A percentile compares a stretch with the other conserved stretches of the same genome.
Conservation (phyloP, 495 filamentous ascomycete genomes). For the Talaromyces borbonicus region DNA sequence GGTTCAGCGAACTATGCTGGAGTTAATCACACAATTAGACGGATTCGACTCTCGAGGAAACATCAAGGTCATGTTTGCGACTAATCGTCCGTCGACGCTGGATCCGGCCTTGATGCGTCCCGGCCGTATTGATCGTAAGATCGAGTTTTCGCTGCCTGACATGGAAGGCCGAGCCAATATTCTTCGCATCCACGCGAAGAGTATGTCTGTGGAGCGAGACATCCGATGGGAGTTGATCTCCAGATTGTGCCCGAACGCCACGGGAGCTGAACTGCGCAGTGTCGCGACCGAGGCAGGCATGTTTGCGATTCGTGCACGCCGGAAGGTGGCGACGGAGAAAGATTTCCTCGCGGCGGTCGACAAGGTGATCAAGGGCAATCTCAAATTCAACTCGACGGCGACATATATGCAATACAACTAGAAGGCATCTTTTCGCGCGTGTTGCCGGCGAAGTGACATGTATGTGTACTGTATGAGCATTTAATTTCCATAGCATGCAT, state of each 20-base stretch:
- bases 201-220: conserved; percentile 97
- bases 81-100: conserved; percentile 90
- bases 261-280: conserved; percentile 86
- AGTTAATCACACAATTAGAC: conserved; percentile 95
- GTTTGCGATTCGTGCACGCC: conserved; percentile 93
- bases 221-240: conserved; percentile 98
- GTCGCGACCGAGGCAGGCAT: conserved; percentile 99
- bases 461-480: conserved; percentile 8
- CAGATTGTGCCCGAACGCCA: conserved; percentile 91
- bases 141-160: conserved; percentile 95
- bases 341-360: conserved; percentile 96
- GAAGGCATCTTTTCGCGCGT: conserved; percentile 16
- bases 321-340: conserved; percentile 99
- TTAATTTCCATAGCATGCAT: conserved; percentile 10
- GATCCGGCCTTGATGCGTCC: conserved; percentile 96
- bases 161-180: conserved; percentile 96
- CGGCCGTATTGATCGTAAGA: conserved; percentile 96
- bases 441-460: conserved; percentile 1
- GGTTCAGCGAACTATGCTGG: conserved; percentile 98
- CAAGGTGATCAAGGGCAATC: conserved; percentile 98
- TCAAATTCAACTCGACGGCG: conserved; percentile 98
- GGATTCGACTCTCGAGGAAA: conserved; percentile 96
- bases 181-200: conserved; percentile 96
- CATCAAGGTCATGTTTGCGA: conserved; percentile 99
- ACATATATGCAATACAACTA: conserved; percentile 99